Evolutionary conservation across 2,329 filamentous ascomycete species (phyloP).

Genomic region (Pestalotiopsis sp.): DNA sequence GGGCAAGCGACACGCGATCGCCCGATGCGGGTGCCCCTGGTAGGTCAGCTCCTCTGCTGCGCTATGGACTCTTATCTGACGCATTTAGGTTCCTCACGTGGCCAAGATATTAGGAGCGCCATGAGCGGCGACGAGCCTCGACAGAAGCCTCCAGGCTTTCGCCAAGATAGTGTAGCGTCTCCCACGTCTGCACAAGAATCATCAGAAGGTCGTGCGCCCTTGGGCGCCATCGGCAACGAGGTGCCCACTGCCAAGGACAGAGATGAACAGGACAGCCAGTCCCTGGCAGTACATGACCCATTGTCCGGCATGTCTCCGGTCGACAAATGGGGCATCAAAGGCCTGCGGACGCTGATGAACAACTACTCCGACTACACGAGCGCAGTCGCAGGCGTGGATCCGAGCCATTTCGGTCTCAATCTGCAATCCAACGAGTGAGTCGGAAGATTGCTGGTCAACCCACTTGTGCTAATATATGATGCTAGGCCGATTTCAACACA

Average conservation of each 20-base stretch:
- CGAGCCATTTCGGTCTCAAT: conserved; percentile 59
- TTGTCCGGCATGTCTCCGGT: conserved; percentile 62
- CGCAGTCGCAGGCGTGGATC: conserved; percentile 62
- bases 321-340: conserved; percentile 69
- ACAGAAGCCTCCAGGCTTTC: conserved; percentile 46
- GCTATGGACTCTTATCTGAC: conserved; percentile 21
- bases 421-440: conserved; percentile 60
- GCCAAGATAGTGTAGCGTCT: conserved; percentile 43
- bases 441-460: neutral
- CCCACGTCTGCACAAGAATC: conserved; percentile 38
- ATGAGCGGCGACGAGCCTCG: conserved; percentile 46
- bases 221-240: conserved; percentile 53
- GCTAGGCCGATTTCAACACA: conserved; percentile 59
- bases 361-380: conserved; percentile 66
- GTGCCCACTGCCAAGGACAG: conserved; percentile 40
- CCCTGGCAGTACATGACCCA: conserved; percentile 55
- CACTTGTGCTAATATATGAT: conserved; percentile 19
- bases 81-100: conserved; percentile 36
- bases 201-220: conserved; percentile 40
- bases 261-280: conserved; percentile 44
- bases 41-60: conserved; percentile 23
- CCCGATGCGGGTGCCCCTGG: conserved; percentile 45
- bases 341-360: conserved; percentile 64
- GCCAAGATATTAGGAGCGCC: conserved; percentile 45
- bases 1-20: conserved; percentile 52